Evolutionary conservation across 805 yeast species (phyloP).

Genomic region (Cyberlindnera nakhonratchasimensis): DNA sequence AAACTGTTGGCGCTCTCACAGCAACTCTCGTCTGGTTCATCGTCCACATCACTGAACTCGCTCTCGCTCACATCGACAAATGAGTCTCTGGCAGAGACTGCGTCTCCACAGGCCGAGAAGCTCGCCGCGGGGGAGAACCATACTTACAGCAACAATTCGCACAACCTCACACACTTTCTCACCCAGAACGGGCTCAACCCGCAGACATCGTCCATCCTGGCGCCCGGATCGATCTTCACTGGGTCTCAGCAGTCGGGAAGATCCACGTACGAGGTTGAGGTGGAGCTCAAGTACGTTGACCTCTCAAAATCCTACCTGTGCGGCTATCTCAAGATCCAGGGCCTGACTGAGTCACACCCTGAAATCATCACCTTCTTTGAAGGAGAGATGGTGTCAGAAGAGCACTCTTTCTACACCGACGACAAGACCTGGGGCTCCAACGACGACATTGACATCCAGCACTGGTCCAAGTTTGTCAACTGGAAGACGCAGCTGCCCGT

Average conservation of each 20-base stretch:
- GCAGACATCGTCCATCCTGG: conserved; percentile 40
- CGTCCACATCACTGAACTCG: conserved; percentile 8
- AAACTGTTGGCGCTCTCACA: conserved; percentile 9
- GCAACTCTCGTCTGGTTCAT: conserved; percentile 4
- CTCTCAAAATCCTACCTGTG: conserved; percentile 44
- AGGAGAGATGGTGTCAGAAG: conserved; percentile 58
- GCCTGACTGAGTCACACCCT: conserved; percentile 63
- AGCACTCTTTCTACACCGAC: conserved; percentile 41
- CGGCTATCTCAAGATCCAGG: conserved; percentile 67
- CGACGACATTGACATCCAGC: conserved; percentile 58
- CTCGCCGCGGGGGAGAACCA: no score
- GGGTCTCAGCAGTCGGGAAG: conserved; percentile 73
- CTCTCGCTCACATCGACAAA: conserved; percentile 9
- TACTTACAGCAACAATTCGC: no score
- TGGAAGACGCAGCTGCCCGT: conserved; percentile 33
- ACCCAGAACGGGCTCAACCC: conserved; percentile 16
- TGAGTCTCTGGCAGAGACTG: conserved; percentile 6
- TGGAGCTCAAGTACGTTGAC: conserved; percentile 69
- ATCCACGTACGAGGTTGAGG: conserved; percentile 61
- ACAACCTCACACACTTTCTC: conserved; percentile 7
- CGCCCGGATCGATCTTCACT: conserved; percentile 57
- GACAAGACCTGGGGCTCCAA: conserved; percentile 50
- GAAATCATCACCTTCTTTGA: conserved; percentile 74
- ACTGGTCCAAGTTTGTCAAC: conserved; percentile 58
- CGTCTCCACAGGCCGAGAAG: conserved; percentile 4